Conservation (phyloP, 495 filamentous ascomycete species). For the Hypoxylon fragiforme region DNA sequence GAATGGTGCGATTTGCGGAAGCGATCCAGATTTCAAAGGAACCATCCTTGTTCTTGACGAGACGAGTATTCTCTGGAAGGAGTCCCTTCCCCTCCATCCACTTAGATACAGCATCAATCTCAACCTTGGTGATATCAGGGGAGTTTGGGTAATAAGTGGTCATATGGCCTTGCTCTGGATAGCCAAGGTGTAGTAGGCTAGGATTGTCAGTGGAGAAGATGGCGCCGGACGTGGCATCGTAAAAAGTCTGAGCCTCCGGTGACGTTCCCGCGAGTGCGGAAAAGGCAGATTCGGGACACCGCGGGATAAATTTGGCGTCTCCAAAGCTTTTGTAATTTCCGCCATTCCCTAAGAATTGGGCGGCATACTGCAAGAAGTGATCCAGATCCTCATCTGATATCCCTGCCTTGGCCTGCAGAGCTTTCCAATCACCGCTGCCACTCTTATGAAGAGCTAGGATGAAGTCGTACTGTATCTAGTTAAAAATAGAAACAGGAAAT, state of each 20-base stretch:
- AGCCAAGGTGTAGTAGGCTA: conserved; percentile 81
- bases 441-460: conserved; percentile 76
- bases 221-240: conserved; percentile 68
- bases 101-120: conserved; percentile 72
- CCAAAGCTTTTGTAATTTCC: conserved; percentile 98
- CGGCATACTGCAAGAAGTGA: conserved; percentile 83
- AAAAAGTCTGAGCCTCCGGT: conserved; percentile 61
- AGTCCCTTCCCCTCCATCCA: conserved; percentile 75
- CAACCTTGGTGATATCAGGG: conserved; percentile 78
- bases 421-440: conserved; percentile 78
- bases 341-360: conserved; percentile 84
- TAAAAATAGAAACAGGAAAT: conserved; percentile 13
- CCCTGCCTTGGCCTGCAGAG: conserved; percentile 67
- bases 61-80: conserved; percentile 81
- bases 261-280: conserved; percentile 70
- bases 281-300: conserved; percentile 67
- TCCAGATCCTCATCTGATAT: conserved; percentile 69
- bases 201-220: conserved; percentile 73
- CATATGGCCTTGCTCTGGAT: conserved; percentile 79
- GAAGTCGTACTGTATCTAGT: conserved; percentile 65
- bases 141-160: conserved; percentile 93
- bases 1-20: conserved; percentile 58
- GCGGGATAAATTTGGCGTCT: conserved; percentile 91
- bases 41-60: conserved; percentile 71
- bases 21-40: conserved; percentile 85